phyloP scores from a whole-genome alignment of 805 yeast species.

The Teunomyces panamensis region DNA sequence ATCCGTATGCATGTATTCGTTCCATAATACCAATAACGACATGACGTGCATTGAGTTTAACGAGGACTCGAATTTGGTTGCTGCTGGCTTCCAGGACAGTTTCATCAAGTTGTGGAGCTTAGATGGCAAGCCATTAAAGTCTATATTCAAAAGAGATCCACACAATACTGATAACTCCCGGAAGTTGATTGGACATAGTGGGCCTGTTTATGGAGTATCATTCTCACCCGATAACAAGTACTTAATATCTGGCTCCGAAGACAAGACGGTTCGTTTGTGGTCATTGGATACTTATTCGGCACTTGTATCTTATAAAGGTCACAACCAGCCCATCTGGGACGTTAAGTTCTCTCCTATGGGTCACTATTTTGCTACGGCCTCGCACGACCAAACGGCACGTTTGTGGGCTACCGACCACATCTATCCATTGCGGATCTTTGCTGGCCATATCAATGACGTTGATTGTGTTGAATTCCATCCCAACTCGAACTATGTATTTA shows the following conservation, averaged over 20 bases:
- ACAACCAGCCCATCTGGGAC: constrained; percentile 96
- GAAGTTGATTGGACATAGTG: constrained; percentile 85
- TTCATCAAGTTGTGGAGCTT: constrained; percentile 89
- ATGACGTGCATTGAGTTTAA: constrained; percentile 85
- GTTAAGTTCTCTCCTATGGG: constrained; percentile 93
- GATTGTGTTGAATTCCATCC: constrained; percentile 96
- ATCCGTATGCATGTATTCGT: constrained; percentile 95
- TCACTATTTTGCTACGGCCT: constrained; percentile 96
- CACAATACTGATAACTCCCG: constrained; percentile 47
- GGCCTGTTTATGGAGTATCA: constrained; percentile 86
- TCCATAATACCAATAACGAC: constrained; percentile 90
- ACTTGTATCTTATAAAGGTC: constrained; percentile 93
- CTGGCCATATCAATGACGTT: constrained; percentile 96
- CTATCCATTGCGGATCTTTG: constrained; percentile 91
- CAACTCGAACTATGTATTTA: constrained; percentile 87
- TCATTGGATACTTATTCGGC: constrained; percentile 87
- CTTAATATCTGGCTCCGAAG: constrained; percentile 82
- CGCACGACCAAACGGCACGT: constrained; percentile 96
- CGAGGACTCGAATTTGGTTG: constrained; percentile 80
- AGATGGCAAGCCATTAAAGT: constrained; percentile 81
- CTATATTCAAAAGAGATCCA: constrained; percentile 55
- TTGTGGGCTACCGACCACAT: constrained; percentile 98
- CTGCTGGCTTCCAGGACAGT: constrained; percentile 93
- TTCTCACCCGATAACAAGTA: constrained; percentile 89
- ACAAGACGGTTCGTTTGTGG: constrained; percentile 91